These are phyloP conservation scores for Rickenella mellea DNA, from an alignment of 768 basidiomycete species.

Conservation along the genomic window DNA sequence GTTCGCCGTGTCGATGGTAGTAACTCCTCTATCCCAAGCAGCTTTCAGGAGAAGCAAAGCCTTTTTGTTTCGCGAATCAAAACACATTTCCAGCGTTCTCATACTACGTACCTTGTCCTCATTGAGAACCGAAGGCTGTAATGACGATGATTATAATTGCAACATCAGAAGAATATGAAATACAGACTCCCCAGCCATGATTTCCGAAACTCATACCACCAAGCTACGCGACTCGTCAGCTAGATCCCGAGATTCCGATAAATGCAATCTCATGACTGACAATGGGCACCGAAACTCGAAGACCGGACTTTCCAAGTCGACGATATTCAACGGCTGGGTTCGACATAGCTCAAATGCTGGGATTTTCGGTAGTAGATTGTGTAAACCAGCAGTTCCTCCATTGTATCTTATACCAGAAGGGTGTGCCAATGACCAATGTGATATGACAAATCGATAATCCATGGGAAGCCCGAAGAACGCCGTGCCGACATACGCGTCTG, in stretches of 20 bases:
- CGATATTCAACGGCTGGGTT: neutral
- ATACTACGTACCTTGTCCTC: constrained; percentile 12
- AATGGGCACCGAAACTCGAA: constrained; percentile 24
- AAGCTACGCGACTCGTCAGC: constrained; percentile 5
- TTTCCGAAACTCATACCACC: constrained; percentile 18
- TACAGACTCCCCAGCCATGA: constrained; percentile 8
- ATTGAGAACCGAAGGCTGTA: constrained; percentile 8
- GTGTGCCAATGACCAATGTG: no score
- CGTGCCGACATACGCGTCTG: no score
- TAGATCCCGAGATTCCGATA: no score
- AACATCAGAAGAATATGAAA: no score
- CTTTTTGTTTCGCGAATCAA: neutral
- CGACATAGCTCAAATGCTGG: no score
- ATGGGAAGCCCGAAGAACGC: no score
- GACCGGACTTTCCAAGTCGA: constrained; percentile 27
- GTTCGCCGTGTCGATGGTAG: constrained; percentile 20
- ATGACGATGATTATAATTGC: no score
- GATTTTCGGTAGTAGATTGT: no score
- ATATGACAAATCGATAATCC: no score
- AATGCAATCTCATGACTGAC: constrained; percentile 5
- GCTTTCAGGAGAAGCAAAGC: constrained; percentile 16
- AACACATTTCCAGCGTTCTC: neutral
- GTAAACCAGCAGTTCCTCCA: no score
- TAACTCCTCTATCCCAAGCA: constrained; percentile 20
- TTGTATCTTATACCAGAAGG: no score